Conservation (phyloP, 208 protist species). For the Wallacemonas sp. region DNA sequence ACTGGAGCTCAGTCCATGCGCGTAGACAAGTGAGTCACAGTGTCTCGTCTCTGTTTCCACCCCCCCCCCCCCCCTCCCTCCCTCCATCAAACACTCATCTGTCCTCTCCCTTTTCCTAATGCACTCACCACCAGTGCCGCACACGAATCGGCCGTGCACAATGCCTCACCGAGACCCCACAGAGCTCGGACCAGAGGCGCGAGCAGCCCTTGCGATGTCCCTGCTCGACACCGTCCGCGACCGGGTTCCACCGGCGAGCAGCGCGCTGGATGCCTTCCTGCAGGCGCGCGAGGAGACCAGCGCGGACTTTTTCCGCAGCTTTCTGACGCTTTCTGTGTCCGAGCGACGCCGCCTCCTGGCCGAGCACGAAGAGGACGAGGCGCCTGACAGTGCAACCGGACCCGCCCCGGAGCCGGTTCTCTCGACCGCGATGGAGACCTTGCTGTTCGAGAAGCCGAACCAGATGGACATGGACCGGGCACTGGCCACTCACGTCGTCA, state of each 20-base stretch:
- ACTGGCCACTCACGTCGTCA: background rate
- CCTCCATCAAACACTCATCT: too few relatives aligned
- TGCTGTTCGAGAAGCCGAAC: background rate
- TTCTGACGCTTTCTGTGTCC: slow-evolving; percentile 2
- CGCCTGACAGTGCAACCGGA: background rate
- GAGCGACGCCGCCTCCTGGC: background rate
- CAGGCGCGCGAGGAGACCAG: slow-evolving; percentile 29
- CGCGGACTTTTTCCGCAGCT: slow-evolving; percentile 21
- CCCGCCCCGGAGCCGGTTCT: background rate
- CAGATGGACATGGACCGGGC: background rate
- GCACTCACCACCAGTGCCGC: too few relatives aligned
- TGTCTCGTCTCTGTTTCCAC: too few relatives aligned
- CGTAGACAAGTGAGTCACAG: too few relatives aligned
- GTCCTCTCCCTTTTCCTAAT: too few relatives aligned
- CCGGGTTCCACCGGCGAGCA: background rate
- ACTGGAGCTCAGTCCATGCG: too few relatives aligned
- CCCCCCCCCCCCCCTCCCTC: too few relatives aligned
- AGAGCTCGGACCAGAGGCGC: background rate
- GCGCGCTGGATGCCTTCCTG: slow-evolving; percentile 33
- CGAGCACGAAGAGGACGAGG: background rate
- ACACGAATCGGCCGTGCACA: background rate
- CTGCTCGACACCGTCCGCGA: background rate
- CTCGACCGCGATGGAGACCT: background rate
- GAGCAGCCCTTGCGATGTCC: background rate
- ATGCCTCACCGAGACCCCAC: slow-evolving; percentile 3